These are phyloP conservation scores for Blepharisma japonicum DNA, from an alignment of 73 alveolate species.

Conservation along the genomic window DNA sequence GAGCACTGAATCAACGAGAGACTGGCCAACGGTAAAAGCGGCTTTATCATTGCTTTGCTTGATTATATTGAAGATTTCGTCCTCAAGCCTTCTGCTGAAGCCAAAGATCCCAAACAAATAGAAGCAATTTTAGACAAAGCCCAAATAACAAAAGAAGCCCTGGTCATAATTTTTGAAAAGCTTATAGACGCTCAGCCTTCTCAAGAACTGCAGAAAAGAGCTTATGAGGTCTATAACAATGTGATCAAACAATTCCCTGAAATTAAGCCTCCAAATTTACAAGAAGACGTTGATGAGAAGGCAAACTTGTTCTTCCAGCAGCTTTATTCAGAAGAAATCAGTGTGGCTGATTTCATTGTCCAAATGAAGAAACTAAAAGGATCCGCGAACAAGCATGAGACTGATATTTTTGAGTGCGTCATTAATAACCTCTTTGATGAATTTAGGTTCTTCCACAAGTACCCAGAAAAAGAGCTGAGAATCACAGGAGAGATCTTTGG, in stretches of 20 bases:
- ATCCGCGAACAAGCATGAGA: slow-evolving; percentile 69
- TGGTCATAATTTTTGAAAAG: slow-evolving; percentile 80
- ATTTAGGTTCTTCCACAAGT: slow-evolving; percentile 89
- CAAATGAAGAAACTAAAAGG: slow-evolving; percentile 72
- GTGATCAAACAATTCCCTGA: slow-evolving; percentile 69
- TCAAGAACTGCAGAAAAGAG: slow-evolving; percentile 57
- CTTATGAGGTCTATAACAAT: slow-evolving; percentile 59
- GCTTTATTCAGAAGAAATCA: slow-evolving; percentile 81
- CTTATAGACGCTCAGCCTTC: slow-evolving; percentile 54
- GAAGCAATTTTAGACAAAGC: slow-evolving; percentile 80
- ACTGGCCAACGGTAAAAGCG: slow-evolving; percentile 78
- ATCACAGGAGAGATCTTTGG: slow-evolving; percentile 91
- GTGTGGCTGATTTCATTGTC: slow-evolving; percentile 75
- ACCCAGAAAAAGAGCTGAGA: slow-evolving; percentile 90
- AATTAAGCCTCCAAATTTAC: slow-evolving; percentile 57
- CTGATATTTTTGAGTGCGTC: slow-evolving; percentile 97
- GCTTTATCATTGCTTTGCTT: slow-evolving; percentile 81
- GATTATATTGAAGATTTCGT: slow-evolving; percentile 88
- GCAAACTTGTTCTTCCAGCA: slow-evolving; percentile 88
- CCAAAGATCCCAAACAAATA: slow-evolving; percentile 41
- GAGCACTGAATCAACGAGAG: slow-evolving; percentile 90
- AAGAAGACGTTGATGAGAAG: slow-evolving; percentile 82
- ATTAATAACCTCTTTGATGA: slow-evolving; percentile 95
- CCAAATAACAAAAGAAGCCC: slow-evolving; percentile 81
- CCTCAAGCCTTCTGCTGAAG: slow-evolving; percentile 60